These are phyloP conservation scores for Ochromonas danica DNA, from an alignment of 108 stramenopile species.

Conservation along the genomic window DNA sequence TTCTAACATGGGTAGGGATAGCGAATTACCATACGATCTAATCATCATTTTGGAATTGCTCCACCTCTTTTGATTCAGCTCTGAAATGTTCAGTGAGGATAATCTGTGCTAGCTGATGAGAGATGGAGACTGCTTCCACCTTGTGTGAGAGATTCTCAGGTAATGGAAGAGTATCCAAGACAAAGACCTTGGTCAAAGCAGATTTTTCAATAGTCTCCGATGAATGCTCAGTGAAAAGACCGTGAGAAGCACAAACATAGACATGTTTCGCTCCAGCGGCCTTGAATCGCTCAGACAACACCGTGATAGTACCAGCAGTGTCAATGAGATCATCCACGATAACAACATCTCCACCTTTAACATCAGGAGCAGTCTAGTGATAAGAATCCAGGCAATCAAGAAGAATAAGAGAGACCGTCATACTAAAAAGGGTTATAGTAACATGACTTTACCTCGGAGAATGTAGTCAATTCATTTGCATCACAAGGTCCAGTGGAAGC, in stretches of 20 bases:
- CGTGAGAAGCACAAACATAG: conserved; percentile 42
- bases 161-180: conserved; percentile 1
- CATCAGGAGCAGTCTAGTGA: conserved; percentile 19
- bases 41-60: not conserved
- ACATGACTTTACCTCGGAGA: not conserved
- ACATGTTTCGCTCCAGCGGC: conserved; percentile 40
- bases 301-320: conserved; percentile 44
- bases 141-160: not conserved
- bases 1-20: too few relatives aligned
- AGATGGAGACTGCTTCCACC: conserved; percentile 4
- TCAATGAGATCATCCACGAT: conserved; percentile 54
- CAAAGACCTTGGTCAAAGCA: conserved; percentile 24
- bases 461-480: not conserved
- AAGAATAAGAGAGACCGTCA: too few relatives aligned
- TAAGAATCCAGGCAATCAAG: not conserved
- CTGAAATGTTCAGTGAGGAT: conserved; percentile 28
- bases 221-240: conserved; percentile 43
- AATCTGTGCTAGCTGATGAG: not conserved
- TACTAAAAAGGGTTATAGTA: too few relatives aligned
- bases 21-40: too few relatives aligned
- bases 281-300: conserved; percentile 41
- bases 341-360: conserved; percentile 47
- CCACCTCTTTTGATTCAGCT: not conserved
- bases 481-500: not conserved
- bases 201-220: conserved; percentile 38